A percentile compares a stretch with the other conserved stretches of the same genome.
phyloP scores from a whole-genome alignment of 805 yeast species.

The Zygosaccharomyces rouxii region DNA sequence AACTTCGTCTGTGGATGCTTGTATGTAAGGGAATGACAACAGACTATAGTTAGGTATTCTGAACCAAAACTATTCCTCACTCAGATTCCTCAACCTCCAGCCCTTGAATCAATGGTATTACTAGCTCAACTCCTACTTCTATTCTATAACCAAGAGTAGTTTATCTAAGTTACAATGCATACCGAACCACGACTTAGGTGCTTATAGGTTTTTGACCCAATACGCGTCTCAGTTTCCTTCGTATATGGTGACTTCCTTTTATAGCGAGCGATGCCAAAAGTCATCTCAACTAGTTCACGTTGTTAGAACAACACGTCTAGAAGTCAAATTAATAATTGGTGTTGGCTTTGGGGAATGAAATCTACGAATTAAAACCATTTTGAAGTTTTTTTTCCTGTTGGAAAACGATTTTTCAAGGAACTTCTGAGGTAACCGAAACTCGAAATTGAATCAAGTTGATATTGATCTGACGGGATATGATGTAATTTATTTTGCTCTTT shows the following conservation, averaged over 20 bases:
- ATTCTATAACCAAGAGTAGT: slow-evolving; percentile 1
- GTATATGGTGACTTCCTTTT: slow-evolving; percentile 5
- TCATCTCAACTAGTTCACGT: background rate
- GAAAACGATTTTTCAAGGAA: background rate
- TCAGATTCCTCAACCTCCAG: slow-evolving; percentile 5
- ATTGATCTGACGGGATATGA: background rate
- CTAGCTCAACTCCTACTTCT: slow-evolving; percentile 3
- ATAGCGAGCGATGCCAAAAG: slow-evolving; percentile 5
- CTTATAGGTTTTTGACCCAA: slow-evolving; percentile 3
- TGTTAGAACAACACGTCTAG: background rate
- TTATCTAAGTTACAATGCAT: slow-evolving; percentile 1
- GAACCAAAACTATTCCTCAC: slow-evolving; percentile 1
- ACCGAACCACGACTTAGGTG: background rate
- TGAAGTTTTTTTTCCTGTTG: background rate
- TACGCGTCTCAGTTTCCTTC: slow-evolving; percentile 2
- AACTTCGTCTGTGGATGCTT: slow-evolving; percentile 3
- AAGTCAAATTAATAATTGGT: background rate
- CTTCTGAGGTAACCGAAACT: background rate
- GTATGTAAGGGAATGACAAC: slow-evolving; percentile 7
- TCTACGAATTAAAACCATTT: background rate
- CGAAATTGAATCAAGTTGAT: background rate
- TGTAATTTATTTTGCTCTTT: background rate
- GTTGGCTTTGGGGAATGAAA: background rate
- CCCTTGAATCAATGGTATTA: background rate
- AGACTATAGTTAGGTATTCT: slow-evolving; percentile 2